These are phyloP conservation scores for Trichoderma harzianum DNA, from an alignment of 2,329 filamentous ascomycete species.

Conservation along the genomic window DNA sequence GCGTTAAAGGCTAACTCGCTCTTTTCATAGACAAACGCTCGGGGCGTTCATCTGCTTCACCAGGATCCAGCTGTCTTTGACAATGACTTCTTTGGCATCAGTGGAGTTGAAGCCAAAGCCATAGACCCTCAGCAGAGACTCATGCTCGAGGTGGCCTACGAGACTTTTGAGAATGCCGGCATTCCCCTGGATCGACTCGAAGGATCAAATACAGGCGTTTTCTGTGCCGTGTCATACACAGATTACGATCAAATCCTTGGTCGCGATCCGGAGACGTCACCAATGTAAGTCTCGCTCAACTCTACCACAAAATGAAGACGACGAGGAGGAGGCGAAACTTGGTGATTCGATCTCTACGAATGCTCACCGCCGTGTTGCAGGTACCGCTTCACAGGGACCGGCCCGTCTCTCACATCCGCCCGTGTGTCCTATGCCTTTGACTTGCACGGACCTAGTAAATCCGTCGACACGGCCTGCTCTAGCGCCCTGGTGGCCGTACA, in stretches of 20 bases:
- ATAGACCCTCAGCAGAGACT: constrained; percentile 19
- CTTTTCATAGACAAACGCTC: constrained; percentile 3
- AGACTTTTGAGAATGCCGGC: constrained; percentile 19
- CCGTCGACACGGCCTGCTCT: constrained; percentile 37
- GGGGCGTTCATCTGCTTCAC: constrained; percentile 13
- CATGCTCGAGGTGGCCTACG: constrained; percentile 18
- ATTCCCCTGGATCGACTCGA: constrained; percentile 6
- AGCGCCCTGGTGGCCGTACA: constrained; percentile 32
- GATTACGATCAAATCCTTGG: constrained; percentile 14
- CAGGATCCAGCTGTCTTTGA: constrained; percentile 18
- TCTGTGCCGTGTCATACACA: constrained; percentile 12
- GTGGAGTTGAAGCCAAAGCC: constrained; percentile 18
- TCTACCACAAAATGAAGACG: background rate
- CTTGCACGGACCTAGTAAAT: constrained; percentile 22
- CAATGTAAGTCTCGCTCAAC: background rate
- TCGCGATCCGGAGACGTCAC: constrained; percentile 15
- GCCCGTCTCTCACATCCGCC: constrained; percentile 10
- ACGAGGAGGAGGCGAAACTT: background rate
- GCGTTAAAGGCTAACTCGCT: background rate
- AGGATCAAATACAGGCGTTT: constrained; percentile 17
- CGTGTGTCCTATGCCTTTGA: constrained; percentile 18
- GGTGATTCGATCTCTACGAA: background rate
- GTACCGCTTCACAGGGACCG: constrained; percentile 17
- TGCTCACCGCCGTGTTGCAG: background rate
- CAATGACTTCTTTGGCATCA: constrained; percentile 18